Base-by-base conservation (phyloP, 73 alveolate genomes). In the Blepharisma stoltei region DNA sequence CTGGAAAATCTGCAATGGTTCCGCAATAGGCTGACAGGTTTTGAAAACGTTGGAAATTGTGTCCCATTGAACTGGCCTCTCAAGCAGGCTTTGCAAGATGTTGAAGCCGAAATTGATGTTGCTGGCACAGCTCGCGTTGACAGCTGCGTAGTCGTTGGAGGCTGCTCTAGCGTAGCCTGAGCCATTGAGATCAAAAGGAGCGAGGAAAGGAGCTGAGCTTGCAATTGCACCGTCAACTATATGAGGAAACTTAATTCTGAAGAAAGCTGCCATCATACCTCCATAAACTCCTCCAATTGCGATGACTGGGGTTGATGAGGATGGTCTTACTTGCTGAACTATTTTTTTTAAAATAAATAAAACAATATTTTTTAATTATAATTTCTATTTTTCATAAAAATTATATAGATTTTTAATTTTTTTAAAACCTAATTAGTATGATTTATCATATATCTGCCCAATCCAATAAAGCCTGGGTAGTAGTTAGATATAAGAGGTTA, bases 201-300 rank as follows among this genome's bases (percentile, higher is more conserved):
- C 83, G 6, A 87, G 66, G 60, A 87, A 76, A 14, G 94, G 94
- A 47, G 94, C 94, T 46, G 88, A 71, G n/a, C 92, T 27, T 7
- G 95, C 95, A 48, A 80, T 75, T 25, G 95, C 92, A 14, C 92
- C 95, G 48, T 80, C 65, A 65, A 88, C 43, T 27, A 80, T 52
- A 14, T 80, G 88, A 5, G 95, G 95, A 75, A 67, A 88, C 80
- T 88, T 88, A 83, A 88, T 78, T 76, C 95, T 76, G 44, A 88
- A 25, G 89, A 88, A 84, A 5, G 92, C 90, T 54, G 95, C 86
- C 11, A 88, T 81, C 95, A 85, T 85, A 41, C 90, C 95, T 45
- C 95, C 95, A 54, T 88, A 88, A 3, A 90, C 80, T 8, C 95
- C 95, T 46, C 95, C 95, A 54, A 81, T 73, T 1, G 73, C 87